These are phyloP conservation scores for Infundibulicybe gibba DNA, from an alignment of 768 basidiomycete genomes.

Conservation along the genomic window DNA sequence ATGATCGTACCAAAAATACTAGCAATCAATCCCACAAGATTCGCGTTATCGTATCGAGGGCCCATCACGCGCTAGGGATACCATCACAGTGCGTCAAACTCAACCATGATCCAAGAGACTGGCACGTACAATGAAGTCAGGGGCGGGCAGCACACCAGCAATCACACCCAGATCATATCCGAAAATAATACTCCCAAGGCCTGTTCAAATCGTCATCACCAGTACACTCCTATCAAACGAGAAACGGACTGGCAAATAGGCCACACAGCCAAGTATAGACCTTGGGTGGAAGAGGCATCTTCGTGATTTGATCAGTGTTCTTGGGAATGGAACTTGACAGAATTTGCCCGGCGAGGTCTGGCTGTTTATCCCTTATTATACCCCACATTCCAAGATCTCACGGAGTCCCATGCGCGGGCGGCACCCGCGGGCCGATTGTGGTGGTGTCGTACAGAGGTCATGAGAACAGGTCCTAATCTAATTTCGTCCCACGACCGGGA, in stretches of 20 bases:
- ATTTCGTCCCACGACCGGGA: too few species aligned
- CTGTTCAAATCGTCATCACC: slow-evolving; percentile 10
- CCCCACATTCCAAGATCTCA: too few species aligned
- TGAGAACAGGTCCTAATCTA: too few species aligned
- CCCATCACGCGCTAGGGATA: slow-evolving; percentile 28
- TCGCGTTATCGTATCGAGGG: slow-evolving; percentile 26
- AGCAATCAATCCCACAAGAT: slow-evolving; percentile 33
- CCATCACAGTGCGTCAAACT: background rate
- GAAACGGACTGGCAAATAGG: slow-evolving; percentile 40
- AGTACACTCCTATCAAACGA: background rate
- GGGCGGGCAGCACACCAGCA: slow-evolving; percentile 37
- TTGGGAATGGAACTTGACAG: too few species aligned
- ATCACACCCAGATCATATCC: slow-evolving; percentile 52
- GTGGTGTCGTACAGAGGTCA: too few species aligned
- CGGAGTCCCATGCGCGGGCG: too few species aligned
- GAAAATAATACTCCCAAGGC: slow-evolving; percentile 41
- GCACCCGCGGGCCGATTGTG: too few species aligned
- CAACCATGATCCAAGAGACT: background rate
- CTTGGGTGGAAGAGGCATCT: slow-evolving; percentile 38
- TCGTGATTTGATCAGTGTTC: background rate
- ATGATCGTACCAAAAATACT: slow-evolving; percentile 33
- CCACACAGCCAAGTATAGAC: slow-evolving; percentile 53
- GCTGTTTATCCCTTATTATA: too few species aligned
- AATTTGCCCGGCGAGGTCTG: too few species aligned
- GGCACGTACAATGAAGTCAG: slow-evolving; percentile 28